A percentile compares a stretch with the other conserved stretches of the same genome.
phyloP scores from a whole-genome alignment of 2,329 filamentous ascomycete species.

The Phialophora macrospora region DNA sequence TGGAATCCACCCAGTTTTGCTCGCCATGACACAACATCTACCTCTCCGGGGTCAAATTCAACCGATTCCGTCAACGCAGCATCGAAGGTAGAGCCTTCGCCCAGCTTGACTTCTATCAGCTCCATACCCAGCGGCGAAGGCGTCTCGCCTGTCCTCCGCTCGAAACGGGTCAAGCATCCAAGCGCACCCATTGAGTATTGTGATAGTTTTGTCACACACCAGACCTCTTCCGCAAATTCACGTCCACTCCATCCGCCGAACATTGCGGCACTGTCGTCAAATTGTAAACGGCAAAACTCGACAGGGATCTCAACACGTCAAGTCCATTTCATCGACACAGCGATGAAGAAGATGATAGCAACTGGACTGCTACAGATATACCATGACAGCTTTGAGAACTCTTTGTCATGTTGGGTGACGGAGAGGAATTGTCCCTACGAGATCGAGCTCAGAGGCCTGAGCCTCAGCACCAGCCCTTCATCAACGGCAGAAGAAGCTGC shows the following conservation, averaged over 20 bases:
- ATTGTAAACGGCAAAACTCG: conserved; percentile 8
- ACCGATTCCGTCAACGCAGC: conserved; percentile 7
- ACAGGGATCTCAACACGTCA: conserved; percentile 20
- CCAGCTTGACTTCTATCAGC: conserved; percentile 13
- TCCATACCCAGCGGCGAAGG: conserved; percentile 24
- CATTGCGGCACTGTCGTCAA: conserved; percentile 8
- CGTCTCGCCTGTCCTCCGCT: background rate
- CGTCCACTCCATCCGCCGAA: conserved; percentile 10
- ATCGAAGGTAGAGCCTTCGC: conserved; percentile 3
- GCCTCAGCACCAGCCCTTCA: conserved; percentile 40
- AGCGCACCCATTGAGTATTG: background rate
- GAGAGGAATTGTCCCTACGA: conserved; percentile 44
- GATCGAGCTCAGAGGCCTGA: conserved; percentile 28
- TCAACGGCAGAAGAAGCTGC: conserved; percentile 50
- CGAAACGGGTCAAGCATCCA: background rate
- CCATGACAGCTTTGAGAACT: conserved; percentile 35
- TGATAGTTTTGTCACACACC: conserved; percentile 1
- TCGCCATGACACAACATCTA: conserved; percentile 17
- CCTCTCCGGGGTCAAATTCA: conserved; percentile 23
- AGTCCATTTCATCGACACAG: conserved; percentile 43
- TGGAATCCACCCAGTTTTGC: conserved; percentile 3
- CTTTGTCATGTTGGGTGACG: conserved; percentile 35
- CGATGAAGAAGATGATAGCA: conserved; percentile 47
- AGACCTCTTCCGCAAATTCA: background rate
- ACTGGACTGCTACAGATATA: conserved; percentile 37